Base-by-base conservation (phyloP, 2,329 filamentous ascomycete genomes). In the Hawksworthiomyces lignivorus region DNA sequence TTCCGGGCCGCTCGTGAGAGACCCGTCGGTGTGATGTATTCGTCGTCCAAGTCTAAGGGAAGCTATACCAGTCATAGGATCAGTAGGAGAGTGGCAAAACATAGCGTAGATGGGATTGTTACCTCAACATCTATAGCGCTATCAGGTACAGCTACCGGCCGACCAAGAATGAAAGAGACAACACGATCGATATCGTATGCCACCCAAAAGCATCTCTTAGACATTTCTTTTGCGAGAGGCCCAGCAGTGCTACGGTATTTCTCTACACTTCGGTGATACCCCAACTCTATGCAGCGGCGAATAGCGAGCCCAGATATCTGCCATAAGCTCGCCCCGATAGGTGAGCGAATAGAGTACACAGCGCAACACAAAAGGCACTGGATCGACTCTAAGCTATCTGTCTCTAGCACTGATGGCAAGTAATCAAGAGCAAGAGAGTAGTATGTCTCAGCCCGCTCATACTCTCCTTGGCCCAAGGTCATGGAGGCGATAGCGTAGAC, bases 11-110 rank as follows among this genome's bases (percentile, higher is more conserved):
- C 44, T 3, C 48, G 39, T 12, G 47, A 24, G 3, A 59, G 36
- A 2, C 53, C 56, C 5, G 34, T 38, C 3, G 39, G 28, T 5
- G 51, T 52, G 36, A 59, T 56, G 36, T 46, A 44, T 12, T 52
- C 52, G 36, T 60, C 58, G 42, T 58, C 50, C 28, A 60, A 52
- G 22, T 60, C 58, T 4, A 56, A 43, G 4, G 56, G 56, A 2
- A 55, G 45, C 52, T 43, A 36, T 22, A 8, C n/a, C n/a, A 10
- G 24, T 12, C n/a, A n/a, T n/a, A n/a, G n/a, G n/a, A n/a, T n/a
- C n/a, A n/a, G n/a, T n/a, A 14, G 24, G n/a, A n/a, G n/a, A n/a
- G 32, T 5, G 17, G 22, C 14, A 26, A 32, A 18, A 22, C 5
- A 22, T n/a, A n/a, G n/a, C n/a, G n/a, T n/a, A n/a, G n/a, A n/a